Base-by-base conservation (phyloP, 2,329 filamentous ascomycete genomes). In the Aspergillus chevalieri region DNA sequence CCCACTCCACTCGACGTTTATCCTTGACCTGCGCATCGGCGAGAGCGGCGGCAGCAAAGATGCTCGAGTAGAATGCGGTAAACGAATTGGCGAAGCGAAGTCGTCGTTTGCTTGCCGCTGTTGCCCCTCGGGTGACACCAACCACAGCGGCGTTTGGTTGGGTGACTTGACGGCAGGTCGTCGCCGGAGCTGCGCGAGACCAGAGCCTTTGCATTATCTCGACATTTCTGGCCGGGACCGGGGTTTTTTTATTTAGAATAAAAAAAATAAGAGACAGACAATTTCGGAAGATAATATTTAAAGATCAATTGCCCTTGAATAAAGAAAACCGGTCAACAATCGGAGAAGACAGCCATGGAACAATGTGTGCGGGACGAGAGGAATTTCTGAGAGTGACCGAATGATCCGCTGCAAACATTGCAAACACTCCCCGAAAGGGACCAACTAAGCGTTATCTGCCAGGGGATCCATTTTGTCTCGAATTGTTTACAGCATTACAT, bases 141-240 rank as follows among this genome's bases (percentile, higher is more conserved):
- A 63, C 66, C 34, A 63, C 57, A 41, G 57, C 59, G 30, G 67
- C 68, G 50, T 65, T 69, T 46, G 68, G 47, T 54, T 71, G 73
- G 47, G 69, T 69, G 47, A 70, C 62, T 58, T 70, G 73, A 45
- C 66, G 71, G 58, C 71, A 73, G 52, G 62, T 60, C 49, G 68
- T 63, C 54, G 65, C 59, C 52, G 61, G 60, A 51, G 65, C 67
- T 57, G 63, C 59, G 54, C 72, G 70, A 56, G 70, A 71, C 70
- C 69, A 73, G 47, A 74, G 60, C 51, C 62, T 64, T 53, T 73
- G 70, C 72, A 74, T 74, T 64, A 63, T 70, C 56, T 56, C 54
- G 56, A 50, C 67, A 68, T 70, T 52, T 59, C 62, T 56, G 38
- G 15, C 15, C 15, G 15, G 38, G 19, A 12, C 10, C n/a, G 38